These are phyloP conservation scores for Austroboletus novae-zelandiae DNA, from an alignment of 1,284 basidiomycete genomes.

Conservation along the genomic window DNA sequence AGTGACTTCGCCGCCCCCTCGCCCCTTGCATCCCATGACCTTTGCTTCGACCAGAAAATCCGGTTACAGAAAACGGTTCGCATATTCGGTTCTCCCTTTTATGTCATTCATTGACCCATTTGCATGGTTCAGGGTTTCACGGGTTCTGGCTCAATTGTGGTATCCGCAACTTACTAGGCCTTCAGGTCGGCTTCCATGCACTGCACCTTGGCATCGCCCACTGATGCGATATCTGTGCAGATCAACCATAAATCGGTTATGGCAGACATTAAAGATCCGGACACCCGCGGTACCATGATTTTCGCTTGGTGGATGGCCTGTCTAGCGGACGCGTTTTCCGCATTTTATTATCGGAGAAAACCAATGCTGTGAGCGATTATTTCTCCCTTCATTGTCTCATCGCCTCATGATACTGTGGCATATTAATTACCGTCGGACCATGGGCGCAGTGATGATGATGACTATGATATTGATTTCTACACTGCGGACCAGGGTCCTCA, in stretches of 20 bases:
- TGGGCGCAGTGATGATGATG: slow-evolving; percentile 50
- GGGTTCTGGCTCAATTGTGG: slow-evolving; percentile 77
- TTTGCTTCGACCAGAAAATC: slow-evolving; percentile 51
- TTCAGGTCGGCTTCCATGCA: slow-evolving; percentile 50
- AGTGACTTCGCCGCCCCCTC: slow-evolving; percentile 35
- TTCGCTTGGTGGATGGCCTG: slow-evolving; percentile 81
- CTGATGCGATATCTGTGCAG: slow-evolving; percentile 36
- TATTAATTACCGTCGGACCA: slow-evolving; percentile 27
- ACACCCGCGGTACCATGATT: slow-evolving; percentile 75
- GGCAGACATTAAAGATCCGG: slow-evolving; percentile 64
- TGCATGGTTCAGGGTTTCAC: slow-evolving; percentile 57
- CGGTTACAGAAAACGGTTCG: slow-evolving; percentile 61
- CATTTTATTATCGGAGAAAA: slow-evolving; percentile 60
- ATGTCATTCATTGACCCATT: slow-evolving; percentile 13
- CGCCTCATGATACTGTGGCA: slow-evolving; percentile 38
- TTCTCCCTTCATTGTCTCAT: slow-evolving; percentile 20
- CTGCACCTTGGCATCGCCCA: slow-evolving; percentile 6
- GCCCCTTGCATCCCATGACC: slow-evolving; percentile 13
- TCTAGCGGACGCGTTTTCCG: slow-evolving; percentile 56
- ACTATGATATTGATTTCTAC: slow-evolving; percentile 78
- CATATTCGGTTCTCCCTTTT: slow-evolving; percentile 7
- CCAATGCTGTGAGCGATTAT: slow-evolving; percentile 58
- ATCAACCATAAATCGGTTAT: slow-evolving; percentile 79
- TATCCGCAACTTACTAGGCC: slow-evolving; percentile 74
- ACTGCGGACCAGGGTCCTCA: slow-evolving; percentile 60